phyloP scores from a whole-genome alignment of 352 stramenopile species.

The Blastocystis sp. region DNA sequence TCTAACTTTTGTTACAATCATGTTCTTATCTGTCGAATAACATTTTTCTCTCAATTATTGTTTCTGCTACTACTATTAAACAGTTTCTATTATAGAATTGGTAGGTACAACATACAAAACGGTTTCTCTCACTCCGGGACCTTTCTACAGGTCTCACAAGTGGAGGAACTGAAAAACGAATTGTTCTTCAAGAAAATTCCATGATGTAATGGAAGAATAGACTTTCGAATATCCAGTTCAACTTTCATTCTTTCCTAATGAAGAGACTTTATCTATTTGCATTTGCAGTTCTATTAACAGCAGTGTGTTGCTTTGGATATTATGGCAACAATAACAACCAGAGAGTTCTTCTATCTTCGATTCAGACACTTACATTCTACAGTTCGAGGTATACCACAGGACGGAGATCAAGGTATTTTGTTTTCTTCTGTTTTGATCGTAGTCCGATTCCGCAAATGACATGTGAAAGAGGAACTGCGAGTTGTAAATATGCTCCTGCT shows the following conservation, averaged over 20 bases:
- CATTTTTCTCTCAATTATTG: too few species aligned
- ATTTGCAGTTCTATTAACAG: not conserved
- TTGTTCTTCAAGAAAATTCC: too few species aligned
- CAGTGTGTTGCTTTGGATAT: not conserved
- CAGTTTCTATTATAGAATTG: too few species aligned
- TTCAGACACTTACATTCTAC: slow-evolving; percentile 51
- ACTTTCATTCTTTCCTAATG: not conserved
- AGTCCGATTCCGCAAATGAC: slow-evolving; percentile 60
- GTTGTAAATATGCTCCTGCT: slow-evolving; percentile 23
- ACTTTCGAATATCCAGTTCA: not conserved
- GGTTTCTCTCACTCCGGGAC: too few species aligned
- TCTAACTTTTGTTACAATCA: too few species aligned
- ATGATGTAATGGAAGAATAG: not conserved
- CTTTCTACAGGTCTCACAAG: too few species aligned
- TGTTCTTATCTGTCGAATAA: too few species aligned
- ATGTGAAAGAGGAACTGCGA: slow-evolving; percentile 6
- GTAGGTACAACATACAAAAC: too few species aligned
- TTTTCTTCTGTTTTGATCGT: not conserved
- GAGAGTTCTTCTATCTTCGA: not conserved
- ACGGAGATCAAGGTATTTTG: not conserved
- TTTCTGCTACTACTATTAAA: too few species aligned
- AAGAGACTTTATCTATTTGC: not conserved
- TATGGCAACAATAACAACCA: not conserved
- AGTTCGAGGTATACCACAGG: slow-evolving; percentile 34
- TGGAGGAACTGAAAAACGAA: too few species aligned